These are phyloP conservation scores for Trametes cinnabarina DNA, from an alignment of 768 basidiomycete species.

Conservation along the genomic window DNA sequence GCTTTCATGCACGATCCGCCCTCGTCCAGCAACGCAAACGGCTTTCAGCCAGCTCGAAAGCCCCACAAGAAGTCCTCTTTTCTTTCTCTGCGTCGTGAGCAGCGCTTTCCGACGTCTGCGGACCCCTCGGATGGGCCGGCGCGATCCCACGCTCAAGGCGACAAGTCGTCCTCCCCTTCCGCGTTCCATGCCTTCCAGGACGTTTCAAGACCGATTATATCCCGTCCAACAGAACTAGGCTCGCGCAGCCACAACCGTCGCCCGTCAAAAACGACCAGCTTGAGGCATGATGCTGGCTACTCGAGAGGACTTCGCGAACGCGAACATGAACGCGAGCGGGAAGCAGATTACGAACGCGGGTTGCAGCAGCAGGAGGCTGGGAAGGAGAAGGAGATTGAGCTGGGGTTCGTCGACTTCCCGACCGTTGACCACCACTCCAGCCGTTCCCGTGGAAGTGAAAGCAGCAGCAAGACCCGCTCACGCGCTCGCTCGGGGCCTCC, in stretches of 20 bases:
- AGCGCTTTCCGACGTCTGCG: slow-evolving; percentile 16
- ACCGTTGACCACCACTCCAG: slow-evolving; percentile 6
- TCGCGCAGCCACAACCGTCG: slow-evolving; percentile 16
- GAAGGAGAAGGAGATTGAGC: slow-evolving; percentile 4
- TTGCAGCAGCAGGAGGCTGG: not conserved
- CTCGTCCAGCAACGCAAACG: slow-evolving; percentile 24
- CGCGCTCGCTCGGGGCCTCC: slow-evolving; percentile 16
- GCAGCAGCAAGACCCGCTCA: slow-evolving; percentile 13
- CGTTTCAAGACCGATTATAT: slow-evolving; percentile 19
- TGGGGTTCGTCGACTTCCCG: slow-evolving; percentile 18
- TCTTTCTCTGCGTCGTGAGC: slow-evolving; percentile 43
- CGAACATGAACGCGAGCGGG: not conserved
- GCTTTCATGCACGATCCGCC: slow-evolving; percentile 10
- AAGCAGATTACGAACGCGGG: slow-evolving; percentile 5
- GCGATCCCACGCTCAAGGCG: slow-evolving; percentile 10
- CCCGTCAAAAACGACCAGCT: slow-evolving; percentile 21
- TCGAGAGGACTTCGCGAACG: slow-evolving; percentile 7
- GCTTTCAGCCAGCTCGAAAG: slow-evolving; percentile 33
- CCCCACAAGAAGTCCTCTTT: slow-evolving; percentile 58
- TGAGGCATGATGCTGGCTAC: slow-evolving; percentile 16
- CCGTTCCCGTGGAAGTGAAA: slow-evolving; percentile 10
- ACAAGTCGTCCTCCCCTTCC: slow-evolving; percentile 21
- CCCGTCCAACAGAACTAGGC: slow-evolving; percentile 17
- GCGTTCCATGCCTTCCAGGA: slow-evolving; percentile 23
- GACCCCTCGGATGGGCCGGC: slow-evolving; percentile 6